Conservation (phyloP, 306 rosid species). For the Quercus glauca region DNA sequence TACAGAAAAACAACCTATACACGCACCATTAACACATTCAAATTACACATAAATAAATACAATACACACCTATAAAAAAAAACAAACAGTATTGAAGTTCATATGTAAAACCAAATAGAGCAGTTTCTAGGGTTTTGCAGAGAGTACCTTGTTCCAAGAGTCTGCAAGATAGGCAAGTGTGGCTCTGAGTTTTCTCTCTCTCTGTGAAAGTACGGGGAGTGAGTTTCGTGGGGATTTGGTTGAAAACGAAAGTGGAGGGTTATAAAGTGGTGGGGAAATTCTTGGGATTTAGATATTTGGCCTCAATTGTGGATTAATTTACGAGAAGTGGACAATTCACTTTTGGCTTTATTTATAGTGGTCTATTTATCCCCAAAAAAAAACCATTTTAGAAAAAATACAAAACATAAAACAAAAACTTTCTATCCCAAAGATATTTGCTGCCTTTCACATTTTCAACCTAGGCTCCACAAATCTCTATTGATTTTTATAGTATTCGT, state of each 20-base stretch:
- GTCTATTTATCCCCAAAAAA: no score
- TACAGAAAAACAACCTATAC: neutral
- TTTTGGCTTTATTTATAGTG: neutral
- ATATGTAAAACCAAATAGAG: neutral
- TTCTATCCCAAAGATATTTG: no score
- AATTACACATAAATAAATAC: neutral
- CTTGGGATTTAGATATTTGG: neutral
- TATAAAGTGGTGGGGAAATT: neutral
- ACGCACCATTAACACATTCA: neutral
- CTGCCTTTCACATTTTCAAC: no score
- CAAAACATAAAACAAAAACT: no score
- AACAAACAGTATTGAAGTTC: neutral
- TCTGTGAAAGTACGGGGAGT: neutral
- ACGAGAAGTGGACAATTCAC: neutral
- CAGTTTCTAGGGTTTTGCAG: conserved; percentile 16
- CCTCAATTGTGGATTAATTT: neutral
- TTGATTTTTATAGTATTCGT: no score
- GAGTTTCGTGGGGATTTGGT: neutral
- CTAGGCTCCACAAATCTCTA: no score
- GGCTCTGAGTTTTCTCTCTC: neutral
- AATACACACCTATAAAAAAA: no score
- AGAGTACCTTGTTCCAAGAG: conserved; percentile 29
- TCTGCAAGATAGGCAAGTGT: no score
- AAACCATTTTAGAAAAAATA: no score
- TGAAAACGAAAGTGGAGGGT: neutral